Conservation (phyloP, 345 rosid genomes). For the Hibiscus syriacus region DNA sequence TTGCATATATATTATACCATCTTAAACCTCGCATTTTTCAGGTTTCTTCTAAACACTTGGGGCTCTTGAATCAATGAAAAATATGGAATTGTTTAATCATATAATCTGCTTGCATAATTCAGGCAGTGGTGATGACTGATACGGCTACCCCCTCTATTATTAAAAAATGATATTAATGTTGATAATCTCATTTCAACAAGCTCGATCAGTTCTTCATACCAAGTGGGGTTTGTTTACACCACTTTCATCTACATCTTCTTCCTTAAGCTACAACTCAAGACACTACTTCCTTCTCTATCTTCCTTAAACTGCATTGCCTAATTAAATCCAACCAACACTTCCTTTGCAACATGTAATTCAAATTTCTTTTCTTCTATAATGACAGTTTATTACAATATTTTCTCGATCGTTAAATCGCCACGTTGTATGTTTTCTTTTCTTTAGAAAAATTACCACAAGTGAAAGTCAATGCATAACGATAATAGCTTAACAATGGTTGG, state of each 20-base stretch:
- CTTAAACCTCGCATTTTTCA: no score
- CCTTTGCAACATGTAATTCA: not conserved
- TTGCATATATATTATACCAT: no score
- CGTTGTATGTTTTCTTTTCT: not conserved
- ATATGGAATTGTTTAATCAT: no score
- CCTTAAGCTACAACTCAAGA: not conserved
- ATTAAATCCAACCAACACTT: not conserved
- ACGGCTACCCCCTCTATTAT: not conserved
- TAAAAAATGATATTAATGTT: not conserved
- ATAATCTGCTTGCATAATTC: no score
- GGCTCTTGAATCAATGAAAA: no score
- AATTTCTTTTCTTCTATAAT: not conserved
- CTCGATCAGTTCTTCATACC: not conserved
- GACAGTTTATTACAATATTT: not conserved
- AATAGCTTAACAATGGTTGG: not conserved
- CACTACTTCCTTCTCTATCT: not conserved
- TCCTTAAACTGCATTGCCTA: not conserved
- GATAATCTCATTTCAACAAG: not conserved
- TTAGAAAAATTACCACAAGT: not conserved
- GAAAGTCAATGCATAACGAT: not conserved
- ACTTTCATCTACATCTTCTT: not conserved
- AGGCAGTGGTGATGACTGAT: not conserved
- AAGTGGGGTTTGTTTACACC: not conserved
- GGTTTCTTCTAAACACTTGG: no score
- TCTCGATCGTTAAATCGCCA: not conserved